A percentile compares a stretch with the other conserved stretches of the same genome.
Conservation (phyloP, 768 basidiomycete genomes). For the Suillus cothurnatus region DNA sequence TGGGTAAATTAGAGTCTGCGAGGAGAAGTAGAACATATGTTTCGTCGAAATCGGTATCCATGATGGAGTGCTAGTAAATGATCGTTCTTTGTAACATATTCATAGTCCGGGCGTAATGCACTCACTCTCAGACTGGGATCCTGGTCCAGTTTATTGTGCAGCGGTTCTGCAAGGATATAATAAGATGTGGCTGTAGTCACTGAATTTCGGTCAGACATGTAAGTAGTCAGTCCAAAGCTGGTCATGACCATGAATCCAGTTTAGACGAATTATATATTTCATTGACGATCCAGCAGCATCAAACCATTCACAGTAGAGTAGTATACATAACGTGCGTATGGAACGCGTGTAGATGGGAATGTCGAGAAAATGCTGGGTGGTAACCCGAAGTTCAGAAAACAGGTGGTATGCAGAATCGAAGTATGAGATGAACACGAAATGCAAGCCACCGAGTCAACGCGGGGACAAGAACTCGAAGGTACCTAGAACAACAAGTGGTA, state of each 20-base stretch:
- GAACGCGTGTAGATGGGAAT: constrained; percentile 7
- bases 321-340: constrained; percentile 16
- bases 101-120: neutral
- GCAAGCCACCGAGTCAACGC: constrained; percentile 10
- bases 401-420: constrained; percentile 17
- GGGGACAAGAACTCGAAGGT: constrained; percentile 10
- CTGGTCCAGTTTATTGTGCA: neutral
- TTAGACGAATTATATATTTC: constrained; percentile 6
- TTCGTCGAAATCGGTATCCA: constrained; percentile 48
- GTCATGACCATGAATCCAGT: too few species aligned
- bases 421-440: constrained; percentile 14
- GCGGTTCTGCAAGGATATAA: neutral
- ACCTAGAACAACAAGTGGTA: constrained; percentile 21
- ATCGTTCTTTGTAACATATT: neutral
- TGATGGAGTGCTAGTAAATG: constrained; percentile 11
- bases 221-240: neutral
- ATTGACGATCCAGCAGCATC: constrained; percentile 20
- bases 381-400: constrained; percentile 15
- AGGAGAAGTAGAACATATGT: constrained; percentile 77
- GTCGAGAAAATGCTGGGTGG: constrained; percentile 11
- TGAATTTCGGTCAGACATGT: neutral
- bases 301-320: constrained; percentile 16
- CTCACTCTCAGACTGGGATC: neutral
- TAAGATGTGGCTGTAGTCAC: neutral
- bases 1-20: constrained; percentile 92